Evolutionary conservation across 1,284 basidiomycete species (phyloP).

Genomic region (Sphagnurus paluster): DNA sequence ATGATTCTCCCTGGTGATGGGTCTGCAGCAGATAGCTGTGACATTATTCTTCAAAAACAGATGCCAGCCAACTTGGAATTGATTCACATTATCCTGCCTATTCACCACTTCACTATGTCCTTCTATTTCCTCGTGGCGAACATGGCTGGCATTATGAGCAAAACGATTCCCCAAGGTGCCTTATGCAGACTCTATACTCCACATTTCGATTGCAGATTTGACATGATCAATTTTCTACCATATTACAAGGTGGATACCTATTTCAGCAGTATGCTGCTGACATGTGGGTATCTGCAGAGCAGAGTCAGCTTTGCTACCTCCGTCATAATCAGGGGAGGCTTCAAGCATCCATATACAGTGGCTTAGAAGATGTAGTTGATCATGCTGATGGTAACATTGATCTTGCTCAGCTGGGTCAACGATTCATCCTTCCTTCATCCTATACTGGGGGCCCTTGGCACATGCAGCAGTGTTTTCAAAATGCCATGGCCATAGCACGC

Average conservation of each 20-base stretch:
- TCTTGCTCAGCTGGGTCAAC: constrained; percentile 32
- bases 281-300: constrained; percentile 29
- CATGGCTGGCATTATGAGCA: constrained; percentile 39
- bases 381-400: constrained; percentile 22
- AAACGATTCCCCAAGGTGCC: constrained; percentile 6
- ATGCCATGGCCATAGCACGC: constrained; percentile 40
- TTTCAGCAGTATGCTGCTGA: constrained; percentile 41
- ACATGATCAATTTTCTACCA: constrained; percentile 22
- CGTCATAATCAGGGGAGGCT: constrained; percentile 32
- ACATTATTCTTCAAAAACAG: background rate
- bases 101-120: constrained; percentile 36
- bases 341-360: constrained; percentile 34
- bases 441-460: constrained; percentile 34
- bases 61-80: constrained; percentile 24
- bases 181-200: constrained; percentile 30
- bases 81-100: constrained; percentile 40
- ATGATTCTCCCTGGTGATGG: constrained; percentile 5
- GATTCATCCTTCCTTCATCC: constrained; percentile 39
- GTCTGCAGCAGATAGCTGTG: background rate
- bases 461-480: constrained; percentile 45
- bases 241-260: constrained; percentile 38
- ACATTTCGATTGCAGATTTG: constrained; percentile 33
- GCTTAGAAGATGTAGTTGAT: constrained; percentile 27
- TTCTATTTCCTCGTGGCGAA: constrained; percentile 37
- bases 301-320: constrained; percentile 26